Conservation (phyloP, 2,329 filamentous ascomycete species). For the Tolypocladium tundrense region DNA sequence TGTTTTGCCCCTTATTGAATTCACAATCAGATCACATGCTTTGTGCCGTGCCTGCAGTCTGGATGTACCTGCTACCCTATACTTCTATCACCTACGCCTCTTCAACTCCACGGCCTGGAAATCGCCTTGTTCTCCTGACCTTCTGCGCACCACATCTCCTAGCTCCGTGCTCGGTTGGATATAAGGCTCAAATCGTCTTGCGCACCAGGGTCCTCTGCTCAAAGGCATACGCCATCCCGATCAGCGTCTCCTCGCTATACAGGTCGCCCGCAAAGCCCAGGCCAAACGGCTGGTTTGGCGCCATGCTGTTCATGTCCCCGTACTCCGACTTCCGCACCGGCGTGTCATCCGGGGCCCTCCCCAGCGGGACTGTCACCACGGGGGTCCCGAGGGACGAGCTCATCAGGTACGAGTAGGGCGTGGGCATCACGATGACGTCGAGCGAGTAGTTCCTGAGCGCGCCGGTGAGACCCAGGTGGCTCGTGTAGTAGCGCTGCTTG, state of each 20-base stretch:
- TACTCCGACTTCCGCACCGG: slow-evolving; percentile 31
- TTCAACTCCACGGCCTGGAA: background rate
- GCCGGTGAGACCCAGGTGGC: slow-evolving; percentile 47
- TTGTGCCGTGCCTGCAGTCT: too few species aligned
- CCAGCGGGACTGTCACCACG: slow-evolving; percentile 53
- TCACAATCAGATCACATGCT: too few species aligned
- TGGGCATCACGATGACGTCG: slow-evolving; percentile 53
- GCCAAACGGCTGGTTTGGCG: slow-evolving; percentile 49
- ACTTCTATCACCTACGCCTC: background rate
- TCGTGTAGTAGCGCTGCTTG: slow-evolving; percentile 38
- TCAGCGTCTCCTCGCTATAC: slow-evolving; percentile 51
- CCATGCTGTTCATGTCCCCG: slow-evolving; percentile 40
- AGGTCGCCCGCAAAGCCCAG: slow-evolving; percentile 50
- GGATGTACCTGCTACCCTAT: background rate
- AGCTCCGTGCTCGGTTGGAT: slow-evolving; percentile 20
- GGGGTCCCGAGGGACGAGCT: slow-evolving; percentile 49
- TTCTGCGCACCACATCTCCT: slow-evolving; percentile 8
- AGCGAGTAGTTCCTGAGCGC: slow-evolving; percentile 45
- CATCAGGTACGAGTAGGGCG: slow-evolving; percentile 32
- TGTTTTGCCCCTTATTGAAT: too few species aligned
- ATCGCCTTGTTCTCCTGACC: background rate
- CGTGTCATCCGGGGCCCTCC: slow-evolving; percentile 41
- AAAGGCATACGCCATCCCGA: slow-evolving; percentile 58
- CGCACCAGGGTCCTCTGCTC: slow-evolving; percentile 44
- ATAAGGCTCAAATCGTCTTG: slow-evolving; percentile 14